phyloP scores from a whole-genome alignment of 257 asterid genomes.

The Lantana camara region DNA sequence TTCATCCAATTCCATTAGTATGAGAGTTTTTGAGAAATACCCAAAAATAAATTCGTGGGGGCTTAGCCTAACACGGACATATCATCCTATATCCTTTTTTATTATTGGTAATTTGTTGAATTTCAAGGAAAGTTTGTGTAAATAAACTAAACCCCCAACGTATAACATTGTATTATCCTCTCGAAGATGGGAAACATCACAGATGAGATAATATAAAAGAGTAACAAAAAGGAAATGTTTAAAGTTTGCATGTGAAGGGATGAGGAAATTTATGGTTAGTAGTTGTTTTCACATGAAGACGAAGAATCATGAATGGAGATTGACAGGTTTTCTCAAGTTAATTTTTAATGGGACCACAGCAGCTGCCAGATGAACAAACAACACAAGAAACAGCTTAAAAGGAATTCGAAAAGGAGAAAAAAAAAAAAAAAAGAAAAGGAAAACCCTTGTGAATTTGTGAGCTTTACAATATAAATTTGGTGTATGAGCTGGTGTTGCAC shows the following conservation, averaged over 20 bases:
- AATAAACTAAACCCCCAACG: too few species aligned
- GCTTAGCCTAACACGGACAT: too few species aligned
- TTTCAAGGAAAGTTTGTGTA: too few species aligned
- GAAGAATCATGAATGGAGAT: neutral
- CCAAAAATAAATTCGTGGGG: too few species aligned
- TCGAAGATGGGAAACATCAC: neutral
- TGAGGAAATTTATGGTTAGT: neutral
- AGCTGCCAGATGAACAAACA: slow-evolving; percentile 10
- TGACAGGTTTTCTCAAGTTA: slow-evolving; percentile 3
- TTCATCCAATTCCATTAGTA: too few species aligned
- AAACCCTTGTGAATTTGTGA: slow-evolving; percentile 4
- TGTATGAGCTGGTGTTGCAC: slow-evolving; percentile 39
- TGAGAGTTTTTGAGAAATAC: too few species aligned
- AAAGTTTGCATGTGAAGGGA: slow-evolving; percentile 22
- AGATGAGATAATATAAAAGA: neutral
- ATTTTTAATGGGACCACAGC: slow-evolving; percentile 25
- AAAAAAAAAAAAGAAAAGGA: too few species aligned
- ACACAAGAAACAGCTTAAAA: too few species aligned
- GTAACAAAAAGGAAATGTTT: neutral
- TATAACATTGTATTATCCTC: too few species aligned
- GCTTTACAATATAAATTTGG: neutral
- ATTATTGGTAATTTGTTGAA: too few species aligned
- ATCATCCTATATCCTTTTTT: too few species aligned
- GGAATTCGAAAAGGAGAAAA: too few species aligned
- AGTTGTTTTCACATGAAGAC: slow-evolving; percentile 1